A percentile compares a stretch with the other conserved stretches of the same genome.
These are phyloP conservation scores for Fusarium annulatum DNA, from an alignment of 2,329 filamentous ascomycete genomes.

Conservation along the genomic window DNA sequence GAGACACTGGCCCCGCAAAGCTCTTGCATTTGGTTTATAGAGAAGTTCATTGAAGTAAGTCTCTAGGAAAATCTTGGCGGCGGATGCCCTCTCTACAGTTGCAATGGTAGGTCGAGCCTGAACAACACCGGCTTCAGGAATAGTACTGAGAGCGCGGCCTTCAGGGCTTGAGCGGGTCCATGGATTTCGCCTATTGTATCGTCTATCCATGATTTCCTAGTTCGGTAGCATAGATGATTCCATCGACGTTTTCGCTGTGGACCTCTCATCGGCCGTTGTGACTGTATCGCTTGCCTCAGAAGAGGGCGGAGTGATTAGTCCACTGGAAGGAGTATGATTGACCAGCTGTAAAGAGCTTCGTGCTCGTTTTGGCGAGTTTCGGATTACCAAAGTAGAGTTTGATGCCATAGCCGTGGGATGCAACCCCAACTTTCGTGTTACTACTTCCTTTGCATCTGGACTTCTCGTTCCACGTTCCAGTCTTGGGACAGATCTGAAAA, in stretches of 20 bases:
- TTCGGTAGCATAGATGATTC: constrained; percentile 46
- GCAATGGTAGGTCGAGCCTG: constrained; percentile 49
- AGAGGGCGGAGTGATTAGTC: constrained; percentile 42
- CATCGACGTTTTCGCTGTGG: constrained; percentile 50
- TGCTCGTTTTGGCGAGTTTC: constrained; percentile 30
- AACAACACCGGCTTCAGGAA: constrained; percentile 47
- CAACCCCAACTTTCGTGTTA: constrained; percentile 41
- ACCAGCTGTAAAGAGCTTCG: constrained; percentile 45
- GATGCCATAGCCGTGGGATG: constrained; percentile 42
- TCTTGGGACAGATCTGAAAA: neutral
- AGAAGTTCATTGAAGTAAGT: constrained; percentile 82
- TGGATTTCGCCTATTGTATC: constrained; percentile 47
- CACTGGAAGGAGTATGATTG: constrained; percentile 22
- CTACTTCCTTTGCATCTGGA: constrained; percentile 40
- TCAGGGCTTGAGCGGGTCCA: constrained; percentile 54
- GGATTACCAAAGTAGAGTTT: constrained; percentile 46
- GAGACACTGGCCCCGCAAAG: constrained; percentile 49
- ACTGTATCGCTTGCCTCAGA: constrained; percentile 43
- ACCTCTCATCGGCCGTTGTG: constrained; percentile 40
- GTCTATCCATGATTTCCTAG: constrained; percentile 40
- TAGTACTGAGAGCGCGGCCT: constrained; percentile 49
- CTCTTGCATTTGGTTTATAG: constrained; percentile 53
- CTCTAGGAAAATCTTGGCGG: constrained; percentile 88
- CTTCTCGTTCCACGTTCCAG: constrained; percentile 27
- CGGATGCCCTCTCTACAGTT: constrained; percentile 82